A percentile compares a stretch with the other conserved stretches of the same genome.
Evolutionary conservation across 202 grass and related monocot genomes (phyloP).

Genomic region (Musa balbisiana): DNA sequence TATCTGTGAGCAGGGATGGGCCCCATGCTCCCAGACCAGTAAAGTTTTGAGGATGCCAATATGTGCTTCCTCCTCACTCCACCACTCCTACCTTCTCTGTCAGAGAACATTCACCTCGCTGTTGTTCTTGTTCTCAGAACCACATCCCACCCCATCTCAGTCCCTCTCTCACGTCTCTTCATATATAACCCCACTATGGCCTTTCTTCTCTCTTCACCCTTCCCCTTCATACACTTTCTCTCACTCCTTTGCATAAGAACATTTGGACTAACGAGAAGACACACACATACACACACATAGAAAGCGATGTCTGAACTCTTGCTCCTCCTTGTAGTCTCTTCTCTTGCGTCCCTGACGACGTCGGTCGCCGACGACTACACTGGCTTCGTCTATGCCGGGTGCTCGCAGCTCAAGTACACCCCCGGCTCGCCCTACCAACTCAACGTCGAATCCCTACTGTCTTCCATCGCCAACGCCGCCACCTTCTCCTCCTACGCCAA

Average conservation of each 20-base stretch:
- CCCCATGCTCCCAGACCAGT: too few species aligned
- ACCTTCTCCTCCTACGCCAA: constrained; percentile 46
- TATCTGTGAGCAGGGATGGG: too few species aligned
- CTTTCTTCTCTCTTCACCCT: not conserved
- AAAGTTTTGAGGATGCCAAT: too few species aligned
- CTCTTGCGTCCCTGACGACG: not conserved
- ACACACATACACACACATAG: too few species aligned
- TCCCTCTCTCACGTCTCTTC: constrained; percentile 5
- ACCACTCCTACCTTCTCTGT: too few species aligned
- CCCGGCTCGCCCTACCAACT: constrained; percentile 39
- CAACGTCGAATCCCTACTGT: constrained; percentile 67
- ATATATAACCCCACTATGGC: constrained; percentile 3
- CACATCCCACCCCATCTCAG: not conserved
- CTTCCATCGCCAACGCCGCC: constrained; percentile 58
- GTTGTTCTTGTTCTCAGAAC: not conserved
- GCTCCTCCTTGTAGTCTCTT: constrained; percentile 13
- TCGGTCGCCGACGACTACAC: constrained; percentile 35
- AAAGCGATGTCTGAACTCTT: constrained; percentile 1
- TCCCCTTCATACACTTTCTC: not conserved
- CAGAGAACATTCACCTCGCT: not conserved
- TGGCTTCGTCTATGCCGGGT: constrained; percentile 77
- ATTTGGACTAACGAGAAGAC: too few species aligned
- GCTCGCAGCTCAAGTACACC: constrained; percentile 59
- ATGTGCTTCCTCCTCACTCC: too few species aligned
- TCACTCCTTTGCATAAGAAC: not conserved